phyloP scores from a whole-genome alignment of 352 stramenopile genomes.

The Globisporangium okanoganense region DNA sequence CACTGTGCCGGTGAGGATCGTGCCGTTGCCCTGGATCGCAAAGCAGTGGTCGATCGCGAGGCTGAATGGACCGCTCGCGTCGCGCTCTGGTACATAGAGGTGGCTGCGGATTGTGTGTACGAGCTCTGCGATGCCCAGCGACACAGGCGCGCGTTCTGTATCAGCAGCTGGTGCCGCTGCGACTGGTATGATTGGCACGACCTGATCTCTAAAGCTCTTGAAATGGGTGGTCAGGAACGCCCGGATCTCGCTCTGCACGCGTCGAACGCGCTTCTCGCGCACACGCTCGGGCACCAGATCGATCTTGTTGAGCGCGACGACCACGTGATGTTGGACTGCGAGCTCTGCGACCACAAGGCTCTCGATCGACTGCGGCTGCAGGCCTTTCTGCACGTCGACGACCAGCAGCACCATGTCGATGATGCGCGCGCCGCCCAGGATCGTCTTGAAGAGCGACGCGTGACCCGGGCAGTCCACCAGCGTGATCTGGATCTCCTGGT shows the following conservation, averaged over 20 bases:
- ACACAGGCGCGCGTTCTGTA: background rate
- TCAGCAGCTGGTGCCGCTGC: slow-evolving; percentile 37
- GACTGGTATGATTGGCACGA: slow-evolving; percentile 85
- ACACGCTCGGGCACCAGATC: slow-evolving; percentile 88
- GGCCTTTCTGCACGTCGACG: slow-evolving; percentile 95
- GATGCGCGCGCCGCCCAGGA: slow-evolving; percentile 98
- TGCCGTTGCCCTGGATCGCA: slow-evolving; percentile 95
- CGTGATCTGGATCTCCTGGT: slow-evolving; percentile 90
- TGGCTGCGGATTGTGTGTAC: slow-evolving; percentile 27
- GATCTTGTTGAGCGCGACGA: slow-evolving; percentile 97
- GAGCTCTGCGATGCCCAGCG: slow-evolving; percentile 77
- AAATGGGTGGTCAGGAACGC: slow-evolving; percentile 26
- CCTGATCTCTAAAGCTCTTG: background rate
- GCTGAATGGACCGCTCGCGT: slow-evolving; percentile 72
- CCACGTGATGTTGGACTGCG: slow-evolving; percentile 80
- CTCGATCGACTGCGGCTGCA: slow-evolving; percentile 98
- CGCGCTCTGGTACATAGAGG: slow-evolving; percentile 38
- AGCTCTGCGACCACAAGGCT: slow-evolving; percentile 96
- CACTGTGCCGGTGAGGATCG: slow-evolving; percentile 95
- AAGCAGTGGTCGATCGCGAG: slow-evolving; percentile 99
- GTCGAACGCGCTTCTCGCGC: slow-evolving; percentile 49
- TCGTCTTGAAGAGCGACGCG: slow-evolving; percentile 98
- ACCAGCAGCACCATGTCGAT: slow-evolving; percentile 98
- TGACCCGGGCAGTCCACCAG: slow-evolving; percentile 96
- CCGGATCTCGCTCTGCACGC: slow-evolving; percentile 69